Evolutionary conservation across 441 rosid genomes (phyloP).

Genomic region (Gossypium laxum): DNA sequence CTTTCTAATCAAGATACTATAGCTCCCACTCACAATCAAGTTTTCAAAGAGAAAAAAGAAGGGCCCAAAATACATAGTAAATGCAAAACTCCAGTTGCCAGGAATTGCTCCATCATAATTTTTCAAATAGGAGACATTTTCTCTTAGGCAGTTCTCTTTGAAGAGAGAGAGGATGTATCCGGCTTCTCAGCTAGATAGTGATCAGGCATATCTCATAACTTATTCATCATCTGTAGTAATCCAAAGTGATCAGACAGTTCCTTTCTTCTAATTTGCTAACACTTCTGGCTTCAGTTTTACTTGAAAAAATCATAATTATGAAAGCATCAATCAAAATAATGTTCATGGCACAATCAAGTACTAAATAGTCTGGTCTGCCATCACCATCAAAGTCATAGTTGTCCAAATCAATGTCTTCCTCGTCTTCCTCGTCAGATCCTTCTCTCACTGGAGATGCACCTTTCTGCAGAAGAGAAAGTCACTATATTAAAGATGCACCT

Average conservation of each 20-base stretch:
- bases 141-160: constrained; percentile 31
- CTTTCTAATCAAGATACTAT: constrained; percentile 1
- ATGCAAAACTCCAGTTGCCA: constrained; percentile 4
- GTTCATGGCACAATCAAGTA: neutral
- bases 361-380: neutral
- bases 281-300: neutral
- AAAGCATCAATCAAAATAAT: neutral
- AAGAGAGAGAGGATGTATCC: constrained; percentile 48
- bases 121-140: neutral
- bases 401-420: constrained; percentile 74
- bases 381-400: constrained; percentile 91
- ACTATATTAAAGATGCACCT: neutral
- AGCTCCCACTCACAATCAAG: neutral
- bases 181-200: constrained; percentile 86
- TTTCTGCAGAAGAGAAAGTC: constrained; percentile 43
- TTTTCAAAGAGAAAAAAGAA: neutral
- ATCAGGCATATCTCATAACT: constrained; percentile 88
- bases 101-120: constrained; percentile 7
- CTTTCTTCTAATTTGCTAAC: neutral
- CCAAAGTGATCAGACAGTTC: constrained; percentile 8
- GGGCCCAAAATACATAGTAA: neutral
- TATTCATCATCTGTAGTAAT: constrained; percentile 65
- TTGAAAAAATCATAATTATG: neutral
- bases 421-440: constrained; percentile 67
- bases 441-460: constrained; percentile 44